A percentile compares a stretch with the other conserved stretches of the same genome.
phyloP scores from a whole-genome alignment of 192 early-diverging fungal species.

The Backusella australiensis region DNA sequence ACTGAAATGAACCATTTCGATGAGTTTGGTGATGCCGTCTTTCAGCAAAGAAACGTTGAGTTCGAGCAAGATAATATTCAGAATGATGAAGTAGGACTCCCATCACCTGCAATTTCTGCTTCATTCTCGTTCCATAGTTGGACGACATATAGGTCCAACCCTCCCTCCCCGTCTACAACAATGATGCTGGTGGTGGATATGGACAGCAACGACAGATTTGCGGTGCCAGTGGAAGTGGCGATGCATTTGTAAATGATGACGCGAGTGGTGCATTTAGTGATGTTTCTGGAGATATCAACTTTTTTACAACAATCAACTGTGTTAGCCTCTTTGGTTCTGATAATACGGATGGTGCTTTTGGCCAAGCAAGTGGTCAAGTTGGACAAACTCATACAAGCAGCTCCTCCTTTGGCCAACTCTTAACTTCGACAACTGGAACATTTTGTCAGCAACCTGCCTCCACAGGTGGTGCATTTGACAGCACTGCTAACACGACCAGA shows the following conservation, averaged over 20 bases:
- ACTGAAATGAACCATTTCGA: conserved; percentile 58
- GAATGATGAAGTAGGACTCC: conserved; percentile 36
- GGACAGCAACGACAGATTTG: conserved; percentile 37
- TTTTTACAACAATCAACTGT: conserved; percentile 20
- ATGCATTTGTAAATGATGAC: conserved; percentile 38
- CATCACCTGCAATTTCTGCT: no score
- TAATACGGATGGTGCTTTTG: conserved; percentile 25
- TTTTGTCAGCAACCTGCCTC: conserved; percentile 12
- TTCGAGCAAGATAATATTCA: conserved; percentile 88
- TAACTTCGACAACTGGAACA: conserved; percentile 9
- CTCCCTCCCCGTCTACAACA: no score
- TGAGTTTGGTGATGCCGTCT: conserved; percentile 79
- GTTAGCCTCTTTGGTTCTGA: conserved; percentile 32
- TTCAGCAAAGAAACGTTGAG: conserved; percentile 77
- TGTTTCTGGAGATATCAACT: conserved; percentile 2
- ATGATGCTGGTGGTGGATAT: conserved; percentile 19
- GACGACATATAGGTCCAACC: no score
- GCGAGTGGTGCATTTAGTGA: conserved; percentile 24
- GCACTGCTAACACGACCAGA: neutral
- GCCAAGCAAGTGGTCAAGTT: conserved; percentile 1
- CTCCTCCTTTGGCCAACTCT: conserved; percentile 26
- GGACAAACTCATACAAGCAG: conserved; percentile 24
- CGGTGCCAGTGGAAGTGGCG: conserved; percentile 69
- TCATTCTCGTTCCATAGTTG: no score
- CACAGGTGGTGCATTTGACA: conserved; percentile 13